These are phyloP conservation scores for Diaporthe vaccinii DNA, from an alignment of 2,329 filamentous ascomycete genomes.

Conservation along the genomic window DNA sequence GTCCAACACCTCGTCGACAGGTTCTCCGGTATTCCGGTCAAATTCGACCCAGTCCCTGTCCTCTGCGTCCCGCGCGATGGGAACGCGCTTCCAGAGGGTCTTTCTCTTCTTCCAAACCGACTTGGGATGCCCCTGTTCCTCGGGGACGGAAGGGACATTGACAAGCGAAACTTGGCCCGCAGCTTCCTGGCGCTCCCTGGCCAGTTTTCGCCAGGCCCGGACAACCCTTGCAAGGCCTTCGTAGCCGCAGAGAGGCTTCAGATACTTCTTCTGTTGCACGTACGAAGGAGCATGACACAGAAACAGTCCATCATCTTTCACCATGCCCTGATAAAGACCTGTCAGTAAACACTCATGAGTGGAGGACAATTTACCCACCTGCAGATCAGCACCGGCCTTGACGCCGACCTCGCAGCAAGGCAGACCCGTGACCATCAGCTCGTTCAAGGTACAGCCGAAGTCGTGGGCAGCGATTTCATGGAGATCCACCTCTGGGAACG, in stretches of 20 bases:
- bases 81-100: constrained; percentile 67
- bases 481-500: constrained; percentile 60
- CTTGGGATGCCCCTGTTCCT: constrained; percentile 57
- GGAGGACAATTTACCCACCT: constrained; percentile 34
- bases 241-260: constrained; percentile 57
- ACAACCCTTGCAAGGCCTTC: constrained; percentile 60
- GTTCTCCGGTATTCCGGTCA: constrained; percentile 45
- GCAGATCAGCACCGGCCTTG: constrained; percentile 62
- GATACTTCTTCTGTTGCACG: constrained; percentile 54
- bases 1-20: constrained; percentile 35
- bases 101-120: constrained; percentile 57
- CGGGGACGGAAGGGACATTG: constrained; percentile 55
- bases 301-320: constrained; percentile 67
- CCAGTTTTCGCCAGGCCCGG: constrained; percentile 56
- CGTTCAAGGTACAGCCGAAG: constrained; percentile 65
- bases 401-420: constrained; percentile 63
- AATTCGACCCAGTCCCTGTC: constrained; percentile 65
- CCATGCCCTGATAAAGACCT: constrained; percentile 53
- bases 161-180: constrained; percentile 12
- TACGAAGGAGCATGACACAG: constrained; percentile 61
- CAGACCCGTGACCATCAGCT: constrained; percentile 66
- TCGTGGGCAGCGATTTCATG: constrained; percentile 68
- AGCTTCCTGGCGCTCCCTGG: constrained; percentile 39
- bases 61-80: constrained; percentile 54
- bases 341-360: background rate